Conservation (phyloP, 176 grass and related monocot genomes). For the Chloris gayana region DNA sequence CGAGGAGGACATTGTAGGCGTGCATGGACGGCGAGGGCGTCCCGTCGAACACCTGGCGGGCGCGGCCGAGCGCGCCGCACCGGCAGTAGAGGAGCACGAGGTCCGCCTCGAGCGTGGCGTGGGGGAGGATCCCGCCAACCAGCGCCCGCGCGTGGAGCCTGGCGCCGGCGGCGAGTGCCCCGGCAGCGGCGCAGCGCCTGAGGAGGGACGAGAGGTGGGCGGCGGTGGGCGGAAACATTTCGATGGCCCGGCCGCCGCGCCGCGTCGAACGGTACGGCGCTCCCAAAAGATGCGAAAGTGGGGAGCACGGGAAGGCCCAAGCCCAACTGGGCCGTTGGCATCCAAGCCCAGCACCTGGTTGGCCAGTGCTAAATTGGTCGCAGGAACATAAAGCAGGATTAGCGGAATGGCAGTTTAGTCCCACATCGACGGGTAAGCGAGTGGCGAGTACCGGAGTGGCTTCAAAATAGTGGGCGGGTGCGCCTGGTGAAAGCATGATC, state of each 20-base stretch:
- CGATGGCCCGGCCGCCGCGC: neutral
- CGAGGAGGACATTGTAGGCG: slow-evolving; percentile 58
- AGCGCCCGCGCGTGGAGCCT: slow-evolving; percentile 39
- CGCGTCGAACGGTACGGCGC: neutral
- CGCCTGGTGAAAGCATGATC: neutral
- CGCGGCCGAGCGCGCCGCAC: slow-evolving; percentile 18
- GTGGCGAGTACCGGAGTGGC: accelerated
- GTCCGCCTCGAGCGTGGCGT: slow-evolving; percentile 55
- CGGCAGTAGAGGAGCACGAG: slow-evolving; percentile 42
- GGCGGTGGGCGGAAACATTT: slow-evolving; percentile 8
- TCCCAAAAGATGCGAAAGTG: too few species aligned
- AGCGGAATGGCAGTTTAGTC: neutral
- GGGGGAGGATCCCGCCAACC: slow-evolving; percentile 22
- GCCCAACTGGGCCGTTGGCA: too few species aligned
- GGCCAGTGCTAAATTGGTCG: too few species aligned
- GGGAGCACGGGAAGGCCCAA: too few species aligned
- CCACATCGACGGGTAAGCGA: neutral
- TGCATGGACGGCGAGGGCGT: slow-evolving; percentile 47
- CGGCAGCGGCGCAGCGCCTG: slow-evolving; percentile 9
- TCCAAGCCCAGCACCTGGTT: too few species aligned
- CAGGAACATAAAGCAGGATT: too few species aligned
- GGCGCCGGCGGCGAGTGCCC: neutral
- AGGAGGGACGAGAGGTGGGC: slow-evolving; percentile 42
- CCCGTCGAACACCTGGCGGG: slow-evolving; percentile 45
- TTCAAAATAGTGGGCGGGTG: neutral